Conservation (phyloP, 768 basidiomycete species). For the Tulasnella sp. region DNA sequence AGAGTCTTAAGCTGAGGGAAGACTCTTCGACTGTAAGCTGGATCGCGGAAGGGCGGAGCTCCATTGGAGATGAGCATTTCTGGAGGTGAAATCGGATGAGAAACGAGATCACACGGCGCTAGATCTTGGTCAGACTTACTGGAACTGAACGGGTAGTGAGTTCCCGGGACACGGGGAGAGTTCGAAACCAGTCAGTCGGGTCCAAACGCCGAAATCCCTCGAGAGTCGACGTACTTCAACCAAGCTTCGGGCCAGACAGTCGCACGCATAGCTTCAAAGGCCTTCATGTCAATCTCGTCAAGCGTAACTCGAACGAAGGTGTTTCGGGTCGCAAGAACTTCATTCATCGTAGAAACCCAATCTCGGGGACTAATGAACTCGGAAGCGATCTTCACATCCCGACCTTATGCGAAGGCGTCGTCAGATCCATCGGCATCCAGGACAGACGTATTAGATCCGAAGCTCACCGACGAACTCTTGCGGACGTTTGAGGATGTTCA, state of each 20-base stretch:
- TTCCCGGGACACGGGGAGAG: not conserved
- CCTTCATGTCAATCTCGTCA: not conserved
- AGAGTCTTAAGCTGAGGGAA: slow-evolving; percentile 1
- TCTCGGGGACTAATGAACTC: slow-evolving; percentile 2
- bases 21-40: not conserved
- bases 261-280: not conserved
- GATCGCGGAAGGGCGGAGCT: not conserved
- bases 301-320: slow-evolving; percentile 3
- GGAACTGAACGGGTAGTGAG: not conserved
- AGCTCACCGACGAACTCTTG: not conserved
- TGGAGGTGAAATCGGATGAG: not conserved
- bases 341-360: slow-evolving; percentile 9
- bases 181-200: slow-evolving; percentile 1
- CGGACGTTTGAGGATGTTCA: slow-evolving; percentile 1
- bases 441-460: not conserved
- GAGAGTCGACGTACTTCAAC: not conserved
- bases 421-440: not conserved
- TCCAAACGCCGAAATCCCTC: slow-evolving; percentile 1
- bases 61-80: slow-evolving; percentile 3
- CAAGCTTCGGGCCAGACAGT: not conserved
- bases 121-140: not conserved
- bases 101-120: not conserved
- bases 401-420: not conserved
- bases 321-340: not conserved
- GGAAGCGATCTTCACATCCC: not conserved